A percentile compares a stretch with the other conserved stretches of the same genome.
Conservation (phyloP, 208 protist genomes). For the Angomonas ambiguus region DNA sequence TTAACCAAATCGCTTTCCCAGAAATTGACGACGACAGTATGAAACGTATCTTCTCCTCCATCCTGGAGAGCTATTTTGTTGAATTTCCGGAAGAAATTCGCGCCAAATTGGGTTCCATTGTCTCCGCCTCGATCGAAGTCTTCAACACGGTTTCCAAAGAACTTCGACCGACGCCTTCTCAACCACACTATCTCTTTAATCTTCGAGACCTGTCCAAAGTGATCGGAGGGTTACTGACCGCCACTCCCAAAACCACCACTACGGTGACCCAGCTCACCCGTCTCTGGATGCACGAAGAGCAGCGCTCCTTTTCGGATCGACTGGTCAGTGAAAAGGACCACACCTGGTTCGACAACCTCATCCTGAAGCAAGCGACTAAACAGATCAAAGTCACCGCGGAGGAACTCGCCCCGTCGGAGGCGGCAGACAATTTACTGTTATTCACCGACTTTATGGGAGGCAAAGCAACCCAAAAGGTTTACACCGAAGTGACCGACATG, state of each 20-base stretch:
- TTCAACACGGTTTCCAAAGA: constrained; percentile 93
- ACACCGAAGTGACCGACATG: constrained; percentile 90
- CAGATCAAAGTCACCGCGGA: constrained; percentile 76
- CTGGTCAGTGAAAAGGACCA: constrained; percentile 89
- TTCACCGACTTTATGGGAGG: constrained; percentile 93
- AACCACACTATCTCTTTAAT: constrained; percentile 99
- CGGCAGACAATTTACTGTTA: constrained; percentile 45
- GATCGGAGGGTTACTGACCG: constrained; percentile 94
- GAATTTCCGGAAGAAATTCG: constrained; percentile 86
- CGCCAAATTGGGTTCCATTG: constrained; percentile 58
- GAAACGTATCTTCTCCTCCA: constrained; percentile 94
- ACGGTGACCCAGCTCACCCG: constrained; percentile 60
- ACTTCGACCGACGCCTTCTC: constrained; percentile 96
- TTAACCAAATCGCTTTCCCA: constrained; percentile 97
- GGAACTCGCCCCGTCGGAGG: constrained; percentile 46
- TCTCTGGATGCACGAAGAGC: constrained; percentile 96
- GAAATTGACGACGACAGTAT: constrained; percentile 95
- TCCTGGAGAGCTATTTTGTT: constrained; percentile 93
- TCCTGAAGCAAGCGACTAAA: constrained; percentile 68
- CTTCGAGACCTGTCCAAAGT: constrained; percentile 97
- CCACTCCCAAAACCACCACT: constrained; percentile 56
- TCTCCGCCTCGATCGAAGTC: constrained; percentile 93
- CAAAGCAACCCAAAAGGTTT: constrained; percentile 69
- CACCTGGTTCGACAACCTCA: constrained; percentile 89
- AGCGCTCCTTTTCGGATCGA: constrained; percentile 94